Conservation (phyloP, 208 protist species). For the Trypanosoma platydactyli region DNA sequence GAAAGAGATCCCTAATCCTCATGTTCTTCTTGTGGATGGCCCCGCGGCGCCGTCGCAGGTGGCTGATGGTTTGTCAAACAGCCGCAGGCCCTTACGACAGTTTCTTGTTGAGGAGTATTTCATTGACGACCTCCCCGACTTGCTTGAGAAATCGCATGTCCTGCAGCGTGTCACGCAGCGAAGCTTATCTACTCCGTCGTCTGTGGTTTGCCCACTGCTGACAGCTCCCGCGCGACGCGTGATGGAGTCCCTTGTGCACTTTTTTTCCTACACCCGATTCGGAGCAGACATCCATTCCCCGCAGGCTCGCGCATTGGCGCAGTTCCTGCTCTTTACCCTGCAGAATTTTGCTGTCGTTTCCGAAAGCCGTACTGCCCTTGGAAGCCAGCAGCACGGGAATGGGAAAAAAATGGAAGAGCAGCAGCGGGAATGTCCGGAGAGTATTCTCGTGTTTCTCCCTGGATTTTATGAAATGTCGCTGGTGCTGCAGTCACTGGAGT, state of each 20-base stretch:
- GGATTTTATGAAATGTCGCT: slow-evolving; percentile 72
- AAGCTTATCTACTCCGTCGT: not conserved
- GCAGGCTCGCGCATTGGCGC: slow-evolving; percentile 36
- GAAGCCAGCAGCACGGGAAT: not conserved
- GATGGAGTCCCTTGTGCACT: slow-evolving; percentile 27
- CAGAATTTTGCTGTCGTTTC: slow-evolving; percentile 26
- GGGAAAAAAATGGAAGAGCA: not conserved
- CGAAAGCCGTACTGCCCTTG: not conserved
- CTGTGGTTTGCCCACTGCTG: slow-evolving; percentile 1
- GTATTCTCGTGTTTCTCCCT: slow-evolving; percentile 71
- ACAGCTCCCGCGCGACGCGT: slow-evolving; percentile 21
- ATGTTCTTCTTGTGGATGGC: slow-evolving; percentile 12
- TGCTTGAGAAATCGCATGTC: slow-evolving; percentile 16
- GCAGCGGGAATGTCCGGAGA: slow-evolving; percentile 32
- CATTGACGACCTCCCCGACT: slow-evolving; percentile 53
- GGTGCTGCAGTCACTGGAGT: slow-evolving; percentile 56
- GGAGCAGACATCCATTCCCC: slow-evolving; percentile 22
- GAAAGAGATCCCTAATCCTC: not conserved
- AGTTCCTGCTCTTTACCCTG: slow-evolving; percentile 53
- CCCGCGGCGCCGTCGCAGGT: not conserved
- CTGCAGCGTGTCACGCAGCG: not conserved
- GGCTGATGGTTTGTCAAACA: not conserved
- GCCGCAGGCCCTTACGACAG: slow-evolving; percentile 1
- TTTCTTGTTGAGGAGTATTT: slow-evolving; percentile 68
- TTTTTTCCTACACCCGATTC: slow-evolving; percentile 31